Percentiles rank a stretch among this genome's conserved stretches.
Conservation (phyloP, 352 stramenopile genomes). For the Peronospora farinosa region DNA sequence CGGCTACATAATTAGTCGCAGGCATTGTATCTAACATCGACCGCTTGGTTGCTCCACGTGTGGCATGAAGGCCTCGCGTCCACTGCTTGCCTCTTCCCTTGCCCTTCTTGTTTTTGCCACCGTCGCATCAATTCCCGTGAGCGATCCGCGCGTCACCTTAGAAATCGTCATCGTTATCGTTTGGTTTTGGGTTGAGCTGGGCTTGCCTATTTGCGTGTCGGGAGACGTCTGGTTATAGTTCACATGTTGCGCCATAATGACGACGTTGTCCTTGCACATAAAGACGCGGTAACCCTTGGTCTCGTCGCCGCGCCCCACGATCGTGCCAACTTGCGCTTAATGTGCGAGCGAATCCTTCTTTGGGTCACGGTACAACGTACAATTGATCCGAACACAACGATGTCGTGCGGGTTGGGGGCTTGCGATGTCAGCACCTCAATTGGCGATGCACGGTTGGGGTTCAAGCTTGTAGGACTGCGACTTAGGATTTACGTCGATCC, state of each 20-base stretch:
- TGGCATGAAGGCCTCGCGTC: background rate
- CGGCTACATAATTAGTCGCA: too few species aligned
- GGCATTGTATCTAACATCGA: too few species aligned
- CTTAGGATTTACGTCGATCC: constrained; percentile 28
- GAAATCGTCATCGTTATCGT: background rate
- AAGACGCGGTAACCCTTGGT: constrained; percentile 14
- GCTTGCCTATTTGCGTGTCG: background rate
- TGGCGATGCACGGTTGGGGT: constrained; percentile 2
- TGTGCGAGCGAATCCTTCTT: too few species aligned
- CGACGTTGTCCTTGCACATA: background rate
- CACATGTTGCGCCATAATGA: background rate
- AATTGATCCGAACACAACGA: constrained; percentile 11
- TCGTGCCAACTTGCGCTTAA: constrained; percentile 5
- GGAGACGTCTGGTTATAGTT: background rate
- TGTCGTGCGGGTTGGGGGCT: background rate
- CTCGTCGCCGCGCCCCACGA: constrained; percentile 14
- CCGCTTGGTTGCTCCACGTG: background rate
- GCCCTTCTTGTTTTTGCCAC: too few species aligned
- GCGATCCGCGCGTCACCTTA: too few species aligned
- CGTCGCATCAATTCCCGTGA: background rate
- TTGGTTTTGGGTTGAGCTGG: background rate
- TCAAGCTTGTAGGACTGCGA: constrained; percentile 12
- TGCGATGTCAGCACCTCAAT: too few species aligned
- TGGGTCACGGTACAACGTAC: constrained; percentile 12
- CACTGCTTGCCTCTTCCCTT: background rate